A percentile compares a stretch with the other conserved stretches of the same genome.
These are phyloP conservation scores for Penicillium mononematosum DNA, from an alignment of 495 filamentous ascomycete species.

Conservation along the genomic window DNA sequence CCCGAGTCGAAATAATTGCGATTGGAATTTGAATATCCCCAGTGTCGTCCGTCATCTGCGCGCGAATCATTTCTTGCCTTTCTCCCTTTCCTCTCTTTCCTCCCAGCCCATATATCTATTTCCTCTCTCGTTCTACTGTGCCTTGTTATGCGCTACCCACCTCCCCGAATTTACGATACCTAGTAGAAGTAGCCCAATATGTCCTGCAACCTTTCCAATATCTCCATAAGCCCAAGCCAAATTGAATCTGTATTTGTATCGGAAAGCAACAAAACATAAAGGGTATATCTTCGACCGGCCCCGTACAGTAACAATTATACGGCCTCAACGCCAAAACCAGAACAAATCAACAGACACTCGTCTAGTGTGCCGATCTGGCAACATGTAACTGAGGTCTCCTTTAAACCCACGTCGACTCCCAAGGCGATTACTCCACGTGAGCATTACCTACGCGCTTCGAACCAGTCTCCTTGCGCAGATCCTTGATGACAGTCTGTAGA, in stretches of 20 bases:
- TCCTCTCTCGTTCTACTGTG: not conserved
- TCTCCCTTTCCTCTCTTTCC: not conserved
- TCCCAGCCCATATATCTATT: not conserved
- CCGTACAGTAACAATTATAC: not conserved
- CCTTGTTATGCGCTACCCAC: constrained; percentile 1
- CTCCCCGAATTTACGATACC: constrained; percentile 14
- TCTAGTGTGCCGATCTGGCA: not conserved
- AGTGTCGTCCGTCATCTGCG: not conserved
- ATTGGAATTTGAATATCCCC: constrained; percentile 13
- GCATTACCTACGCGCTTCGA: constrained; percentile 24
- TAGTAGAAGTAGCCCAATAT: constrained; percentile 13
- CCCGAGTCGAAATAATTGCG: constrained; percentile 31
- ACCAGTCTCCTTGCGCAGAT: constrained; percentile 61
- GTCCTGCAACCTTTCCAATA: not conserved
- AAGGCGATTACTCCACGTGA: constrained; percentile 20
- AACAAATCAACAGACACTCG: not conserved
- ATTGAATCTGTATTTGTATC: constrained; percentile 13
- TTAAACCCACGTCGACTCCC: not conserved
- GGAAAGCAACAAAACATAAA: constrained; percentile 11
- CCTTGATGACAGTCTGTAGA: constrained; percentile 66
- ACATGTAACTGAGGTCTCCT: not conserved
- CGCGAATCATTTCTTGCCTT: not conserved
- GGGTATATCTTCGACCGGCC: constrained; percentile 22
- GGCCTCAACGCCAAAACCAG: constrained; percentile 16
- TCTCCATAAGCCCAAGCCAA: constrained; percentile 3